Base-by-base conservation (phyloP, 176 grass and related monocot genomes). In the Hordeum marinum region DNA sequence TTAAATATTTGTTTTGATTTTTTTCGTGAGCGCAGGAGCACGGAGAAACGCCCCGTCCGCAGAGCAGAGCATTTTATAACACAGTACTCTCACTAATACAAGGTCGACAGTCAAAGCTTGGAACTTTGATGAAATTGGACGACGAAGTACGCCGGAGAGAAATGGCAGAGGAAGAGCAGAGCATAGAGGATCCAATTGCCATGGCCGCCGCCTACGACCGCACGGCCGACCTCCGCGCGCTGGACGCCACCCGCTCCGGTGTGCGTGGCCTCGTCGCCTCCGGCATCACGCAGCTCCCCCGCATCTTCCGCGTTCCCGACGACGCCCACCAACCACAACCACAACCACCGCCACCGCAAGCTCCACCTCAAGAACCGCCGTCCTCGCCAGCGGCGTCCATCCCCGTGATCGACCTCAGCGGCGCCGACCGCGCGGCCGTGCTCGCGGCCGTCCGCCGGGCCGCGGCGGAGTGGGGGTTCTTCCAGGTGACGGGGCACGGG, bases 201-300 rank as follows among this genome's bases (percentile, higher is more conserved):
- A 84, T 89, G 87, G 18, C 76, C 15, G 13, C 39, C 45, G 62
- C 58, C 8, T 90, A 86, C 43, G 89, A 93, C 50, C 84, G 94
- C 50, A 9, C 60, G 1, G 78, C 84, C 9, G 89, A 93, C 27
- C 87, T 96, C 20, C 86, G 82, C 17, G 86, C 78, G 14, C 79
- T 96, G 25, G 91, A 93, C 84, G 87, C 84, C 9, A 96, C 91
- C 1, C 79, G 85, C 78, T 55, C 86, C 46, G 94, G 91, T 83
- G 94, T 96, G 20, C 89, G 54, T 32, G 91, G 94, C 54, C 87
- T 96, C 32, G 84, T 88, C 20, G 68, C 77, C 3, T 63, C 75
- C 0, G 94, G 91, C 57, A 11, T 11, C 12, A 34, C 73, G 20
- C 62, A 27, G 2, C 27, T 96, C 2, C 91, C 94, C 1, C 75